Evolutionary conservation across 371 early-diverging fungal genomes (phyloP).

Genomic region (Mucor mucedo): DNA sequence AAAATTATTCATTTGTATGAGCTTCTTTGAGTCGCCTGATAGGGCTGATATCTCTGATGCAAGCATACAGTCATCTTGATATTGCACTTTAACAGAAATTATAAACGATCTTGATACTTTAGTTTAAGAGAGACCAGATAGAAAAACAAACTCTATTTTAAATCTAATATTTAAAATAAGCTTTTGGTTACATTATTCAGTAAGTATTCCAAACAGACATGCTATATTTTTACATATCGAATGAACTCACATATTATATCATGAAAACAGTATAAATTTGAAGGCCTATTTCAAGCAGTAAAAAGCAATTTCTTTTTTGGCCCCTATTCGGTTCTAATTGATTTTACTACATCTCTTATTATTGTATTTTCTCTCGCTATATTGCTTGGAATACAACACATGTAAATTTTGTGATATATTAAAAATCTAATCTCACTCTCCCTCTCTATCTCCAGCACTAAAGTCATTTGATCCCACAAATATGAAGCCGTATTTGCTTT

Average conservation of each 20-base stretch:
- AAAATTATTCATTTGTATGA: no score
- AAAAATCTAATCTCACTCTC: not conserved
- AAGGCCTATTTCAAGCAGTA: conserved; percentile 6
- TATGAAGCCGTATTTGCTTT: conserved; percentile 6
- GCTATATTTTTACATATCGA: conserved; percentile 4
- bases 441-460: conserved; percentile 3
- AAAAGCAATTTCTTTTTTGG: conserved; percentile 2
- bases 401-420: not conserved
- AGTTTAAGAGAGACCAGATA: no score
- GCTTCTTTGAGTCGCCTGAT: no score
- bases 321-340: conserved; percentile 2
- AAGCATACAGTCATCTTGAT: no score
- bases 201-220: not conserved
- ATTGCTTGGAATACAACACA: conserved; percentile 4
- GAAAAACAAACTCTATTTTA: no score
- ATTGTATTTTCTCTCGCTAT: conserved; percentile 7
- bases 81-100: no score
- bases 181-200: not conserved
- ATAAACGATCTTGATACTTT: no score
- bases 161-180: no score
- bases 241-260: conserved; percentile 1
- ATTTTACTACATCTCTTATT: conserved; percentile 4
- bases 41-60: no score
- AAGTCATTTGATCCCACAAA: conserved; percentile 1
- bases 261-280: conserved; percentile 6